Conservation (phyloP, 2,329 filamentous ascomycete genomes). For the Cordyceps militaris region DNA sequence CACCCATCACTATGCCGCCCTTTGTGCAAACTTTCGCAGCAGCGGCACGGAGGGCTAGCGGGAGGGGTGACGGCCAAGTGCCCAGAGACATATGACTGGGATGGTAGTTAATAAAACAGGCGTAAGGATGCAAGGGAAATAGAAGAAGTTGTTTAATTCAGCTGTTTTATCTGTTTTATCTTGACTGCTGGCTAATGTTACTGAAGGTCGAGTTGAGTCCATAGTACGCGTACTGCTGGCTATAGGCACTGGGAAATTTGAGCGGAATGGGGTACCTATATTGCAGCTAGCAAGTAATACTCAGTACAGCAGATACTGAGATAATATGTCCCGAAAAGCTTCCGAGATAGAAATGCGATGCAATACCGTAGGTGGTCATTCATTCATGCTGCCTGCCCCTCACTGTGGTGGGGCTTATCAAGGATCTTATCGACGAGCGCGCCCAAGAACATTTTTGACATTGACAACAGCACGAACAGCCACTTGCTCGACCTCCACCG, state of each 20-base stretch:
- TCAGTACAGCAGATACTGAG: neutral
- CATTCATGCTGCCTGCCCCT: neutral
- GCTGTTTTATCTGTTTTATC: neutral
- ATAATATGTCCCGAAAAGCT: neutral
- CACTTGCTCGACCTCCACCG: neutral
- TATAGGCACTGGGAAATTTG: too few relatives aligned
- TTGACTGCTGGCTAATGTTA: neutral
- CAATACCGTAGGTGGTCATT: too few relatives aligned
- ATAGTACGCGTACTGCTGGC: too few relatives aligned
- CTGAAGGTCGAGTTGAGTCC: too few relatives aligned
- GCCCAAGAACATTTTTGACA: constrained; percentile 5
- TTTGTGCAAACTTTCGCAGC: constrained; percentile 93
- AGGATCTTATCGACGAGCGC: constrained; percentile 6
- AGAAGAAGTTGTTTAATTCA: neutral
- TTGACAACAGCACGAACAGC: neutral
- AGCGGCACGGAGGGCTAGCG: constrained; percentile 76
- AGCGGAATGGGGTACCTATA: too few relatives aligned
- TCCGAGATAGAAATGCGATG: neutral
- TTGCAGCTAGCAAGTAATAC: neutral
- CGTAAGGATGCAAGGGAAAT: neutral
- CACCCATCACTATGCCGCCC: constrained; percentile 90
- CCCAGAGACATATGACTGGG: neutral
- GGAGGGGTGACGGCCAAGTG: neutral
- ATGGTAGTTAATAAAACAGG: constrained; percentile 4
- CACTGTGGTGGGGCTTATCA: constrained; percentile 6